A percentile compares a stretch with the other conserved stretches of the same genome.
Evolutionary conservation across 2,329 filamentous ascomycete genomes (phyloP).

Genomic region (Pyricularia pennisetigena): DNA sequence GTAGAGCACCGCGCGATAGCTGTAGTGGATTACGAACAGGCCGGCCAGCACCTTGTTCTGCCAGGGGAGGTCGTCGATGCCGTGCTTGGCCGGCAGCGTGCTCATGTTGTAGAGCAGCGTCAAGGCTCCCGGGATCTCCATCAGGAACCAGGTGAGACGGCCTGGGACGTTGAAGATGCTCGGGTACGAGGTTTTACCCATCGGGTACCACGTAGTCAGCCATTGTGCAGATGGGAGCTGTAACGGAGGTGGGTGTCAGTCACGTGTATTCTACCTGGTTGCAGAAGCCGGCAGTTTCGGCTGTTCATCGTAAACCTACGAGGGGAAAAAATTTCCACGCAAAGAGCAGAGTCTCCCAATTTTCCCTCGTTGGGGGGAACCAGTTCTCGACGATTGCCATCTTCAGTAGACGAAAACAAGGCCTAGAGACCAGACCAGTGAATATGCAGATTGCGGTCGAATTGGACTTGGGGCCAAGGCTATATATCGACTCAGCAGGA

Average conservation of each 20-base stretch:
- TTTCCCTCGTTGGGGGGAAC: slow-evolving; percentile 47
- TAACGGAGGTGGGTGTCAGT: neutral
- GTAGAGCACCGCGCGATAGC: slow-evolving; percentile 76
- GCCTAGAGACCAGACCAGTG: neutral
- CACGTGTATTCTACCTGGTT: no score
- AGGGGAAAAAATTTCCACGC: slow-evolving; percentile 46
- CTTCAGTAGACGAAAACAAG: neutral
- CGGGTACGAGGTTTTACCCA: slow-evolving; percentile 78
- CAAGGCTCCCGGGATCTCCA: slow-evolving; percentile 74
- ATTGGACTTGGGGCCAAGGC: neutral
- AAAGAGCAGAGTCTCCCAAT: slow-evolving; percentile 43
- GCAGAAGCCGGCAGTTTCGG: neutral
- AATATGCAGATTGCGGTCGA: neutral
- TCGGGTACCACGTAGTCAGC: slow-evolving; percentile 71
- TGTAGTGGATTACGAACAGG: slow-evolving; percentile 72
- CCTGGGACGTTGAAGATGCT: slow-evolving; percentile 81
- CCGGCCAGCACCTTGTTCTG: slow-evolving; percentile 68
- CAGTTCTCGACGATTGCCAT: slow-evolving; percentile 43
- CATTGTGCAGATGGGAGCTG: slow-evolving; percentile 69
- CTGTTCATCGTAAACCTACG: slow-evolving; percentile 23
- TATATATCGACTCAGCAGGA: neutral
- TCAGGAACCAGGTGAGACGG: slow-evolving; percentile 75
- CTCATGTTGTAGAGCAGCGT: slow-evolving; percentile 72
- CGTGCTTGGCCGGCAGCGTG: slow-evolving; percentile 50
- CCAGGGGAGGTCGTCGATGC: slow-evolving; percentile 55